These are phyloP conservation scores for Phytophthora lateralis DNA, from an alignment of 352 stramenopile species.

Conservation along the genomic window DNA sequence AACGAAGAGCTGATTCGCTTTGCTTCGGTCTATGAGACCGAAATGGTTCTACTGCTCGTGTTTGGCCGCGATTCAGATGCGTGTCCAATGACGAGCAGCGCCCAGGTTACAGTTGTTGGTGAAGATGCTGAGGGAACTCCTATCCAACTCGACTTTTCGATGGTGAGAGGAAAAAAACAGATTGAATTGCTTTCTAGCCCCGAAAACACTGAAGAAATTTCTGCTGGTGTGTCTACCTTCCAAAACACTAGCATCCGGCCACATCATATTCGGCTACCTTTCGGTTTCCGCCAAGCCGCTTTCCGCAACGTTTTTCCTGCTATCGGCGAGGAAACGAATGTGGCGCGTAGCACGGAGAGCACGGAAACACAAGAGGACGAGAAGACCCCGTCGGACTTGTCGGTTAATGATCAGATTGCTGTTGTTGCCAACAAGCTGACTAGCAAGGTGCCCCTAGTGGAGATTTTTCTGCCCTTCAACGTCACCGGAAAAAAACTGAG, in stretches of 20 bases:
- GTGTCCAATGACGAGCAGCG: slow-evolving; percentile 63
- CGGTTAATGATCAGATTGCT: slow-evolving; percentile 5
- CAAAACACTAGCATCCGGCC: slow-evolving; percentile 69
- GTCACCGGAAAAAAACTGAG: slow-evolving; percentile 67
- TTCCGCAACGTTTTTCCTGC: slow-evolving; percentile 38
- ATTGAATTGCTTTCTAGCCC: slow-evolving; percentile 32
- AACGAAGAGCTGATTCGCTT: slow-evolving; percentile 73
- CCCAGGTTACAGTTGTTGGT: slow-evolving; percentile 51
- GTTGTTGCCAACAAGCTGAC: slow-evolving; percentile 16
- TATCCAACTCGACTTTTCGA: slow-evolving; percentile 56
- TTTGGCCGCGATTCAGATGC: slow-evolving; percentile 74
- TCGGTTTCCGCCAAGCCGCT: slow-evolving; percentile 68
- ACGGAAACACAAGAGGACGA: slow-evolving; percentile 2
- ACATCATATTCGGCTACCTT: slow-evolving; percentile 60
- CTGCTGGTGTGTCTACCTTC: slow-evolving; percentile 60
- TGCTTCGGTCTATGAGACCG: slow-evolving; percentile 71
- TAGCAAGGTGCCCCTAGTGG: slow-evolving; percentile 36
- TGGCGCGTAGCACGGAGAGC: background rate
- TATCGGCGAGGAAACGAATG: slow-evolving; percentile 7
- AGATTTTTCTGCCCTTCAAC: slow-evolving; percentile 76
- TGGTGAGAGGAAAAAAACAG: slow-evolving; percentile 55
- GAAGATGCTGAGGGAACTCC: slow-evolving; percentile 40
- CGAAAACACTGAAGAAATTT: slow-evolving; percentile 15
- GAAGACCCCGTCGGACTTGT: background rate
- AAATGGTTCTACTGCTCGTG: slow-evolving; percentile 80